Conservation (phyloP, 371 early-diverging fungal genomes). For the Mucor irregularis region DNA sequence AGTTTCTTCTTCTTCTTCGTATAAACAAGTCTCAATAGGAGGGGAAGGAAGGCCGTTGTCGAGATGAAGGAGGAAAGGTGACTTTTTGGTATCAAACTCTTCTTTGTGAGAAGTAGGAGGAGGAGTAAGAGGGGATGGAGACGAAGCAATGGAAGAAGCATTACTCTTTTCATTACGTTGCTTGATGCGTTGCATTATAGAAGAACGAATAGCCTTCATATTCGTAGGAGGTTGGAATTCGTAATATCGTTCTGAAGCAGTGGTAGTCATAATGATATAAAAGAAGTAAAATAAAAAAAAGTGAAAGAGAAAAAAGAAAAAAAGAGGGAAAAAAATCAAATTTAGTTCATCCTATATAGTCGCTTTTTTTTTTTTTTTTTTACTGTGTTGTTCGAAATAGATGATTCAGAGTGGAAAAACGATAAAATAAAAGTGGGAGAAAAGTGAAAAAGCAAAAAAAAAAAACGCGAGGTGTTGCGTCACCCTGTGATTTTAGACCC, state of each 20-base stretch:
- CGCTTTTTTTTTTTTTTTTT: no score
- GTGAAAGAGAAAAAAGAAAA: background rate
- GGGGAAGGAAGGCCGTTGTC: constrained; percentile 47
- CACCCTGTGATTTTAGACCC: no score
- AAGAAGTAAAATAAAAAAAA: constrained; percentile 3
- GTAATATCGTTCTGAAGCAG: constrained; percentile 18
- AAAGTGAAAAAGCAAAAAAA: no score
- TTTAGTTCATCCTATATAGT: no score
- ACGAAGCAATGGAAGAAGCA: constrained; percentile 1
- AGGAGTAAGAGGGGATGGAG: constrained; percentile 1
- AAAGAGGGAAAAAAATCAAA: no score
- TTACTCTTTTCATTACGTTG: constrained; percentile 19
- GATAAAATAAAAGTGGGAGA: no score
- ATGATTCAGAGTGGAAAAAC: no score
- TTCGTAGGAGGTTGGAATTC: constrained; percentile 38
- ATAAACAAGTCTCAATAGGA: constrained; percentile 33
- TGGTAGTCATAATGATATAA: background rate
- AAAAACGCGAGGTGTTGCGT: no score
- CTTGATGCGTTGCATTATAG: constrained; percentile 37
- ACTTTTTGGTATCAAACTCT: constrained; percentile 3
- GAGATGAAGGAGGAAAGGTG: constrained; percentile 12
- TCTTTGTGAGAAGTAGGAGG: constrained; percentile 1
- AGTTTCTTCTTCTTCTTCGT: constrained; percentile 7
- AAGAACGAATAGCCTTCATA: constrained; percentile 34
- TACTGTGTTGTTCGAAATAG: no score